phyloP scores from a whole-genome alignment of 768 basidiomycete species.

The Tricholomella constricta region DNA sequence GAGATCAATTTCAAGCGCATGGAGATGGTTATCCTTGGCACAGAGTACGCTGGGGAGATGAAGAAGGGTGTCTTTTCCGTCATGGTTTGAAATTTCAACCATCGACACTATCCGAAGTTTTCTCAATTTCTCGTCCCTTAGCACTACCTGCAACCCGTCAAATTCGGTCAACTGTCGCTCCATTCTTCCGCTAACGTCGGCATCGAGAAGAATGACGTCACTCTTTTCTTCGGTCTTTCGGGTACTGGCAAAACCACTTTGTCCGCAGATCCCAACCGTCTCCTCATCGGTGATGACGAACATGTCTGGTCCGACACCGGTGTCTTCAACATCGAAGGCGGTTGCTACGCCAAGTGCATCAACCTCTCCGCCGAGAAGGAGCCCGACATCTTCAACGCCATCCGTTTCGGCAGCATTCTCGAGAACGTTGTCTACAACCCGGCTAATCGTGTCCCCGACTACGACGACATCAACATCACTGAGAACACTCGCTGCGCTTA shows the following conservation, averaged over 20 bases:
- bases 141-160: constrained; percentile 99
- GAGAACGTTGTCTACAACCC: constrained; percentile 99
- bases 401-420: constrained; percentile 93
- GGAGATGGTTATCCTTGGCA: constrained; percentile 99
- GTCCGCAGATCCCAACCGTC: constrained; percentile 91
- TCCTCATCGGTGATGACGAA: constrained; percentile 98
- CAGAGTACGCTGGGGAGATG: constrained; percentile 99
- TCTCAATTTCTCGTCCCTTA: constrained; percentile 27
- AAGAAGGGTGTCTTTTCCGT: constrained; percentile 99
- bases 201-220: constrained; percentile 85
- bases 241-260: constrained; percentile 99
- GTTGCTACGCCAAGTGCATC: constrained; percentile 98
- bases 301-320: constrained; percentile 99
- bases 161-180: constrained; percentile 95
- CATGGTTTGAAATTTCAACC: constrained; percentile 58
- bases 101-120: constrained; percentile 1
- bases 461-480: constrained; percentile 95
- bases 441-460: constrained; percentile 78
- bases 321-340: constrained; percentile 99
- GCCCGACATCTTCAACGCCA: constrained; percentile 95
- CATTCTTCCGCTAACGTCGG: constrained; percentile 99
- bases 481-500: constrained; percentile 99
- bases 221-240: constrained; percentile 97
- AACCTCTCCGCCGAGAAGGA: constrained; percentile 97
- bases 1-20: constrained; percentile 99